These are phyloP conservation scores for Globisporangium iwayamae DNA, from an alignment of 352 stramenopile species.

Conservation along the genomic window DNA sequence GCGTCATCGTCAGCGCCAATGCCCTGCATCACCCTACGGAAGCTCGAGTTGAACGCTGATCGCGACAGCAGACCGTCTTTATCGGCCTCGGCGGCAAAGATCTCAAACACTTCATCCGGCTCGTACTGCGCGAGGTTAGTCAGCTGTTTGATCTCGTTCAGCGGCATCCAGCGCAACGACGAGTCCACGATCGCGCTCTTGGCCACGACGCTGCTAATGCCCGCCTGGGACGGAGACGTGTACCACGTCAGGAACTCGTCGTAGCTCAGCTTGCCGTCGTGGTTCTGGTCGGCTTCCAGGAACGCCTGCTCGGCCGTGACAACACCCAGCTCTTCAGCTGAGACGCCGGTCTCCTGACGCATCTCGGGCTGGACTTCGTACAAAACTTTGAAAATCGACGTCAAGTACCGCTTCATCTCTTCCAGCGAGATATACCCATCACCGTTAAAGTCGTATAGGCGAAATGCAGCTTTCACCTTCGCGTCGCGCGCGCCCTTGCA, in stretches of 20 bases:
- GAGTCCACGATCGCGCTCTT: slow-evolving; percentile 77
- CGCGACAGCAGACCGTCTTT: slow-evolving; percentile 68
- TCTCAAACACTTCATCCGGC: slow-evolving; percentile 84
- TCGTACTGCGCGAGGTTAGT: slow-evolving; percentile 77
- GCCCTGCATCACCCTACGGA: slow-evolving; percentile 57
- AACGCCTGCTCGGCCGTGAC: slow-evolving; percentile 86
- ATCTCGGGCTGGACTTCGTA: slow-evolving; percentile 83
- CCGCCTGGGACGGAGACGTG: slow-evolving; percentile 58
- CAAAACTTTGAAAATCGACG: slow-evolving; percentile 84
- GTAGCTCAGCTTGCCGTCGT: slow-evolving; percentile 82
- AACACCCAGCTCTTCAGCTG: slow-evolving; percentile 66
- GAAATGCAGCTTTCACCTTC: slow-evolving; percentile 82
- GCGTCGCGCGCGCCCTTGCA: slow-evolving; percentile 79
- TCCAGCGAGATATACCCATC: slow-evolving; percentile 83
- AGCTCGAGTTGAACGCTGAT: slow-evolving; percentile 76
- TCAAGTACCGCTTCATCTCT: slow-evolving; percentile 87
- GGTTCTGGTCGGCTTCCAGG: slow-evolving; percentile 73
- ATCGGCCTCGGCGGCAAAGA: slow-evolving; percentile 77
- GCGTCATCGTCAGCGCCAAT: slow-evolving; percentile 9
- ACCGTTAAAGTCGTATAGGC: slow-evolving; percentile 83
- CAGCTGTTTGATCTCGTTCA: slow-evolving; percentile 80
- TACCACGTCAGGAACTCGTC: slow-evolving; percentile 89
- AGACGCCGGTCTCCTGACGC: slow-evolving; percentile 56
- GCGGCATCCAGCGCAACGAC: slow-evolving; percentile 74
- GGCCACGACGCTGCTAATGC: slow-evolving; percentile 62